Evolutionary conservation across 2,329 filamentous ascomycete genomes (phyloP).

Genomic region (Pseudogymnoascus sp.): DNA sequence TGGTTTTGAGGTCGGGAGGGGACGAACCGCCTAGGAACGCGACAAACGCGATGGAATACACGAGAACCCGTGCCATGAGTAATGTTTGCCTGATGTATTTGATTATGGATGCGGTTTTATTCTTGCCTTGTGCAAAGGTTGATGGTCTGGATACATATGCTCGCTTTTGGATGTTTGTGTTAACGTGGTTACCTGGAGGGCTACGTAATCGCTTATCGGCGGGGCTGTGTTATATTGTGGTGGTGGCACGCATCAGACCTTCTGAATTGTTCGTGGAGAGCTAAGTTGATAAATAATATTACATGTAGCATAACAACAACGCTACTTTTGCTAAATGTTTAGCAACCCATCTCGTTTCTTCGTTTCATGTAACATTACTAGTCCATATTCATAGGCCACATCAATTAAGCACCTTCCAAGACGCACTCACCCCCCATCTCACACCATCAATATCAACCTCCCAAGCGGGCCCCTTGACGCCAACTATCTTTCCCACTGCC

Average conservation of each 20-base stretch:
- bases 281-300: neutral
- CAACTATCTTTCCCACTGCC: conserved; percentile 23
- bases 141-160: conserved; percentile 5
- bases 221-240: neutral
- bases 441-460: conserved; percentile 25
- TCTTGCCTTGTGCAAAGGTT: neutral
- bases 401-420: conserved; percentile 26
- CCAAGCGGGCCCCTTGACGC: conserved; percentile 29
- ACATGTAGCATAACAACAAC: neutral
- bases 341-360: neutral
- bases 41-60: conserved; percentile 35
- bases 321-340: neutral
- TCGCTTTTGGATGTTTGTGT: neutral
- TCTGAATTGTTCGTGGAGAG: neutral
- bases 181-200: neutral
- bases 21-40: conserved; percentile 38
- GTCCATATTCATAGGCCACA: neutral
- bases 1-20: conserved; percentile 8
- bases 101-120: neutral
- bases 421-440: conserved; percentile 30
- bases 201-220: conserved; percentile 7
- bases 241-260: neutral
- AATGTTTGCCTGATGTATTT: neutral
- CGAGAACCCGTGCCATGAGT: conserved; percentile 36
- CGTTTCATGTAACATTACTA: neutral